phyloP scores from a whole-genome alignment of 106 monocot genomes.

The Platanthera zijinensis region DNA sequence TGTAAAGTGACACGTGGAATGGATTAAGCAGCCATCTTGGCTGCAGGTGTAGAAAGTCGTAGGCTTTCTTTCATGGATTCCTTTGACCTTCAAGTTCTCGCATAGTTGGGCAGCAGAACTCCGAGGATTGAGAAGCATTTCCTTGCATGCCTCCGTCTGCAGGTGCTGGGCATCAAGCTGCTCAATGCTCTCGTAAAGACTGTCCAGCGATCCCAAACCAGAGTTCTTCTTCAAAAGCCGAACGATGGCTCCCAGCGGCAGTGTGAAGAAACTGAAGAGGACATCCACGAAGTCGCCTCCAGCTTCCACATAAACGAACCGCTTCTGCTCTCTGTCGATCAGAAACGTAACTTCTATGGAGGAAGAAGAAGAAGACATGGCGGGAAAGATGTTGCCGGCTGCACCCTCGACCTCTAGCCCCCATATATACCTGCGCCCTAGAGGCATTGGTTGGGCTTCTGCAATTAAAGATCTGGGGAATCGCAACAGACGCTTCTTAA shows the following conservation, averaged over 20 bases:
- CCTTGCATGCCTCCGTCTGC: conserved; percentile 17
- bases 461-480: no score
- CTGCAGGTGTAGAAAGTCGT: conserved; percentile 11
- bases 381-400: neutral
- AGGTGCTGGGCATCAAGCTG: conserved; percentile 15
- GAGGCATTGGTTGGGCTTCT: no score
- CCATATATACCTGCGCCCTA: no score
- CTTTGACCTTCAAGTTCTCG: conserved; percentile 8
- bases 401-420: no score
- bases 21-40: neutral
- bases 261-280: conserved; percentile 47
- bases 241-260: conserved; percentile 36
- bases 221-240: conserved; percentile 14
- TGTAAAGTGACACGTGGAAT: neutral
- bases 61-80: conserved; percentile 5
- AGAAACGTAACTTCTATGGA: conserved; percentile 24
- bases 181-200: conserved; percentile 33
- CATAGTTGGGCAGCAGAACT: conserved; percentile 8
- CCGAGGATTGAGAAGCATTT: conserved; percentile 30
- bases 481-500: no score
- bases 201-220: conserved; percentile 16
- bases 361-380: neutral
- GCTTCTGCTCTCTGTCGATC: conserved; percentile 24
- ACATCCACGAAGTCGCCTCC: conserved; percentile 34
- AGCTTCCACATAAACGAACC: conserved; percentile 35